Base-by-base conservation (phyloP, 352 stramenopile genomes). In the Pythium scleroteichum region DNA sequence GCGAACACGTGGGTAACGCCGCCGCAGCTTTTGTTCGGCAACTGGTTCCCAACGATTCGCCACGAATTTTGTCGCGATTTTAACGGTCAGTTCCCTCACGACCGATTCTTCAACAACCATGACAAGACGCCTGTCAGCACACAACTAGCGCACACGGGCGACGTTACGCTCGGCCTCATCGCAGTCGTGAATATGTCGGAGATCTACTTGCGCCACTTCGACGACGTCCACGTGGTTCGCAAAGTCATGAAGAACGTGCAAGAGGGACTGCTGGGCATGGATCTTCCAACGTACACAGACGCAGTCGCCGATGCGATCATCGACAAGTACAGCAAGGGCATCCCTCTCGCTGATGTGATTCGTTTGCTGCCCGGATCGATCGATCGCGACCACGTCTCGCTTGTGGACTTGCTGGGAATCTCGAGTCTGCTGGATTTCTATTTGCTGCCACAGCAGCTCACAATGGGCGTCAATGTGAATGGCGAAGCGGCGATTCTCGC, bases 11-110 rank as follows among this genome's bases (percentile, higher is more conserved):
- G 13, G 39, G 14, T 13, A 20, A 44, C 69, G 1, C n/a, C 54
- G 8, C 35, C 72, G 5, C 72, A 75, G 27, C 50, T 74, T n/a
- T 42, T 80, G 7, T 80, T 80, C 46, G 72, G 72, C 3, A 71
- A 71, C 38, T 78, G 67, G 59, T 80, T 80, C 32, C 72, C 72
- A 7, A 26, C 17, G 12, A 76, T 79, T 29, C 58, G 27, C 16
- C 72, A 79, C 45, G 72, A 76, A 10, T 79, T 79, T 27, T 79
- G 72, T 16, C 55, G 59, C 9, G 68, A 79, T 14, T 79, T 75
- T 16, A 42, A 60, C 52, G 50, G 62, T n/a, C 45, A 29, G 2
- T 79, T 79, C 50, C 59, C 72, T n/a, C 58, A 35, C 22, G 41
- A 72, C 29, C 72, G 72, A 14, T 79, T 76, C 42, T 79, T 76